Evolutionary conservation across 2,329 filamentous ascomycete genomes (phyloP).

Genomic region (Cytospora piceae): DNA sequence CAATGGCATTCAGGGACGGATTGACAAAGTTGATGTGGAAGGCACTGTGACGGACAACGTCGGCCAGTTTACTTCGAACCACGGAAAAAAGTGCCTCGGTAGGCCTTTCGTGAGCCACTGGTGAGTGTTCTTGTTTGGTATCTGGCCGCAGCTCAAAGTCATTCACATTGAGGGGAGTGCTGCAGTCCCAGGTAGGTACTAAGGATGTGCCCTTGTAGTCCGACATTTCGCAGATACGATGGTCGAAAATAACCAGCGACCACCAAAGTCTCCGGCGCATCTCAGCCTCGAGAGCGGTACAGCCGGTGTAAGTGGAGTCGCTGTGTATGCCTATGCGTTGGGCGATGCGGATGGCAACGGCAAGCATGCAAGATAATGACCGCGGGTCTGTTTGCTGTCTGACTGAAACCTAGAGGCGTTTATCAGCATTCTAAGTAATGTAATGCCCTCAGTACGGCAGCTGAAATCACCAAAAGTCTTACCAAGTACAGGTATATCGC

Average conservation of each 20-base stretch:
- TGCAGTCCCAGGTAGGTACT: constrained; percentile 47
- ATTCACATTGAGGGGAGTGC: constrained; percentile 47
- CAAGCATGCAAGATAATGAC: constrained; percentile 56
- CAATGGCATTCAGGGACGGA: constrained; percentile 38
- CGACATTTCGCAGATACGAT: constrained; percentile 57
- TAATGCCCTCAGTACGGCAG: too few species aligned
- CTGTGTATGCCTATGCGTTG: constrained; percentile 58
- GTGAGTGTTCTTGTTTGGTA: constrained; percentile 45
- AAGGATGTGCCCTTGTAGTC: constrained; percentile 41
- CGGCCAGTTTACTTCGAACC: constrained; percentile 45
- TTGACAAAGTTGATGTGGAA: constrained; percentile 43
- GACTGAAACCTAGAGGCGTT: constrained; percentile 49
- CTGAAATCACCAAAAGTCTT: constrained; percentile 30
- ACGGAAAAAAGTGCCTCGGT: constrained; percentile 50
- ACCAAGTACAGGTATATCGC: constrained; percentile 62
- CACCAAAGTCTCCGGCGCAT: constrained; percentile 66
- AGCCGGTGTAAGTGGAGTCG: constrained; percentile 43
- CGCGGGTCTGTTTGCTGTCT: constrained; percentile 48
- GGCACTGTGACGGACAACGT: constrained; percentile 42
- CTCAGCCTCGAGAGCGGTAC: constrained; percentile 54
- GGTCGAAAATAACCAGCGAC: constrained; percentile 61
- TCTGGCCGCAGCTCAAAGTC: constrained; percentile 51
- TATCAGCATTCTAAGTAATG: not conserved
- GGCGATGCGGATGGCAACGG: constrained; percentile 59
- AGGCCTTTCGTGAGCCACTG: constrained; percentile 35